These are phyloP conservation scores for Protostelium mycophagum DNA, from an alignment of 78 protist species.

Conservation along the genomic window DNA sequence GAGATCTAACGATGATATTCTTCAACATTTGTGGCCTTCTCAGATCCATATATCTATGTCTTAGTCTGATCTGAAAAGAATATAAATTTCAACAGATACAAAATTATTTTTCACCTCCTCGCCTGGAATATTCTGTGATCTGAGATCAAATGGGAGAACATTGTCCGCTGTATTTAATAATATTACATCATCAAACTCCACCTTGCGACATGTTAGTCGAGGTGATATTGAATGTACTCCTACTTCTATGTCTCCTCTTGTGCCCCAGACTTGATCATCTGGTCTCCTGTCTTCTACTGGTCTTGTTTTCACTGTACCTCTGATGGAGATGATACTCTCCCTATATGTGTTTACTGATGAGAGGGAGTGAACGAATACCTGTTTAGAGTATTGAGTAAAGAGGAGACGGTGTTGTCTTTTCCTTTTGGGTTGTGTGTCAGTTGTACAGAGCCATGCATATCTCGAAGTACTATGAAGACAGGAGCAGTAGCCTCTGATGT, in stretches of 20 bases:
- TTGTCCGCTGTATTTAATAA: not conserved
- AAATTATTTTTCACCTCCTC: not conserved
- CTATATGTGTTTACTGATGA: constrained; percentile 4
- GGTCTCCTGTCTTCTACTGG: constrained; percentile 1
- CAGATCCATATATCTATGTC: constrained; percentile 68
- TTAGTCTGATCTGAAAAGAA: constrained; percentile 55
- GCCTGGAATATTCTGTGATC: not conserved
- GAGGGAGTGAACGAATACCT: not conserved
- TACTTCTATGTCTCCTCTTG: not conserved
- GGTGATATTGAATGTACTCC: not conserved
- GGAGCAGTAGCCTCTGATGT: not conserved
- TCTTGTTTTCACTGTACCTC: not conserved
- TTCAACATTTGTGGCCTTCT: constrained; percentile 45
- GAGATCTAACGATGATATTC: constrained; percentile 51
- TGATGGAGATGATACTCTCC: not conserved
- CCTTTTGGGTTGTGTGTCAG: not conserved
- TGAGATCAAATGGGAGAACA: not conserved
- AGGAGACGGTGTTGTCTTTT: not conserved
- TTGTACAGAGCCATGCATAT: not conserved
- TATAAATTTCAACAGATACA: not conserved
- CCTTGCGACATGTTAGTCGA: not conserved
- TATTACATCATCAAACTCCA: not conserved
- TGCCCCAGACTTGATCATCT: not conserved
- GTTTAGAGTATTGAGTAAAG: not conserved
- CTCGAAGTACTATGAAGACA: not conserved